Base-by-base conservation (phyloP, 805 yeast species). In the Candida ascalaphidarum region DNA sequence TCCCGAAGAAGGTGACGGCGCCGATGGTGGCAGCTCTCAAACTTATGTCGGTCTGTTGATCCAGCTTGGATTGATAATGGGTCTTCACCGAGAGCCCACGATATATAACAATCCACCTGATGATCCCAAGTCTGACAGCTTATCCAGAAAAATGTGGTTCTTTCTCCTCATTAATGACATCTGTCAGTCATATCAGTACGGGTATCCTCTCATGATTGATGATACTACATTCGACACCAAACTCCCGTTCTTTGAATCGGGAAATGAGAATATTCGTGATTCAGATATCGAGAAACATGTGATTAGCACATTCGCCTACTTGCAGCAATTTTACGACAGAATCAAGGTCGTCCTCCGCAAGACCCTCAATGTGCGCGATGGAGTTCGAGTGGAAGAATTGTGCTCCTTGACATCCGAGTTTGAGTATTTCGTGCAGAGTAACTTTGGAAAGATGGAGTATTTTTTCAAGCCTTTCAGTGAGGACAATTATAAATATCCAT, bases 1-100 rank as follows among this genome's bases (percentile, higher is more conserved):
- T 8, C 79, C 81, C 1, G 79, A 76, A 35, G 76, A 70, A 35
- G 79, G 78, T 22, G 77, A 72, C 41, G 63, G 68, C 2, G 55
- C 59, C 4, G 81, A 72, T 41, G 77, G 73, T 31, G 78, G 76
- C 23, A 73, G 71, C 27, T 64, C 75, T 2, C 76, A 68, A 40
- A 67, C 74, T 6, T 65, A 33, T 31, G 28, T 33, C 20, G 36
- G 68, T 10, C 63, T 74, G 51, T 56, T 47, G 26, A 35, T 47
- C 3, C 49, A 43, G 17, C 34, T 38, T 18, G 49, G 44, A 1
- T 40, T 34, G 23, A 37, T 41, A 11, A 32, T 47, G 36, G 50
- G 52, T 1, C 28, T 47, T 10, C 39, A 47, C 28, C 33, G 49
- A 6, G 52, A 47, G n/a, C 44, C 43, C 7, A 25, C 17, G 8